Evolutionary conservation across 257 asterid species (phyloP).

Genomic region (Solanum ossicruentum): DNA sequence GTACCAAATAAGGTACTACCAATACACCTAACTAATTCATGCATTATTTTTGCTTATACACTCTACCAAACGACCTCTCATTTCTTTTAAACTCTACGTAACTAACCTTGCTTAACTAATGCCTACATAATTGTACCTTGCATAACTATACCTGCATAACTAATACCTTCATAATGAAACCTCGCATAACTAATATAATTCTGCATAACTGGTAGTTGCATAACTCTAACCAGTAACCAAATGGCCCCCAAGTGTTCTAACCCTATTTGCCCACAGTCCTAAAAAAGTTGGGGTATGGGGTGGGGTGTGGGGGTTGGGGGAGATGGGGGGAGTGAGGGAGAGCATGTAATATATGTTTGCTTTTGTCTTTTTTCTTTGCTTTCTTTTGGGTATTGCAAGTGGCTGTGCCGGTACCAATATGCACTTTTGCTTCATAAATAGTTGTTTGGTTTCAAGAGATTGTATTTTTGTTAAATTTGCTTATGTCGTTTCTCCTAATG

Average conservation of each 20-base stretch:
- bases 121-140: too few relatives aligned
- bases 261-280: background rate
- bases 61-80: too few relatives aligned
- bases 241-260: background rate
- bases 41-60: too few relatives aligned
- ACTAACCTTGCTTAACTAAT: too few relatives aligned
- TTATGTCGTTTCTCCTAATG: background rate
- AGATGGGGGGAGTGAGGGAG: background rate
- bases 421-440: background rate
- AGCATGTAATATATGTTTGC: background rate
- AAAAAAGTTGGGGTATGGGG: background rate
- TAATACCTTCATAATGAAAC: too few relatives aligned
- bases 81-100: too few relatives aligned
- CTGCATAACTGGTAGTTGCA: too few relatives aligned
- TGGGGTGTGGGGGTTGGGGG: background rate
- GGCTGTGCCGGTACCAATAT: background rate
- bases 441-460: background rate
- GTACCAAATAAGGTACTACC: too few relatives aligned
- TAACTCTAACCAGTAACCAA: too few relatives aligned
- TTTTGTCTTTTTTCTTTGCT: background rate
- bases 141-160: too few relatives aligned
- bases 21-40: too few relatives aligned
- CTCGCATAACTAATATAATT: too few relatives aligned
- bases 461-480: background rate
- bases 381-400: background rate